phyloP scores from a whole-genome alignment of 2,329 filamentous ascomycete genomes.

The Aspergillus fischeri region DNA sequence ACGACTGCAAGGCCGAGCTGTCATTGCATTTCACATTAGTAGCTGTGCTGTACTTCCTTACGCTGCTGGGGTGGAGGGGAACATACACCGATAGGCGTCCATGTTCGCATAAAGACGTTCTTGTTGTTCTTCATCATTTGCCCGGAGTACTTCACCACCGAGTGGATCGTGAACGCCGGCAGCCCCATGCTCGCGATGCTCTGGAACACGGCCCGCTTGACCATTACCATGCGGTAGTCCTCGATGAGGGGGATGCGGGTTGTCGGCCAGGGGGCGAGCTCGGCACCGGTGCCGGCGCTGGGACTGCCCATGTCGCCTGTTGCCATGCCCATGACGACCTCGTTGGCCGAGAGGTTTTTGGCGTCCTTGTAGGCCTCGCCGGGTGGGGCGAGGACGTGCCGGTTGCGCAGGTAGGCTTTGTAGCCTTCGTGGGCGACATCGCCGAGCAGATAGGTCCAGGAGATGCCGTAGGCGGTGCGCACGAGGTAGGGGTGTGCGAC shows the following conservation, averaged over 20 bases:
- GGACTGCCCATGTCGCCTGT: slow-evolving; percentile 26
- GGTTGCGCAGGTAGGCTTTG: slow-evolving; percentile 87
- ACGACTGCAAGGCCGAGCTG: slow-evolving; percentile 67
- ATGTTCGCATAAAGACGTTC: slow-evolving; percentile 72
- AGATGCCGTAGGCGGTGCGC: slow-evolving; percentile 78
- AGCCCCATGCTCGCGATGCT: slow-evolving; percentile 87
- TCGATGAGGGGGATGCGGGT: slow-evolving; percentile 67
- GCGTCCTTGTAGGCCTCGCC: slow-evolving; percentile 46
- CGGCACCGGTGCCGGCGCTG: slow-evolving; percentile 11
- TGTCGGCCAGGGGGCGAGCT: slow-evolving; percentile 36
- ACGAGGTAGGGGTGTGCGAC: slow-evolving; percentile 83
- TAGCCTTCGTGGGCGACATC: slow-evolving; percentile 93
- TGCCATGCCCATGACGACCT: slow-evolving; percentile 33
- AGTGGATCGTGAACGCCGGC: slow-evolving; percentile 90
- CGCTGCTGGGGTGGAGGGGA: not conserved
- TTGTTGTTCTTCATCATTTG: slow-evolving; percentile 77
- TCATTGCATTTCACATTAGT: slow-evolving; percentile 11
- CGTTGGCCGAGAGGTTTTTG: slow-evolving; percentile 26
- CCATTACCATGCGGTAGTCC: slow-evolving; percentile 88
- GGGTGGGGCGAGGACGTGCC: slow-evolving; percentile 66
- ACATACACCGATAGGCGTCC: slow-evolving; percentile 85
- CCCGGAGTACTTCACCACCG: slow-evolving; percentile 84
- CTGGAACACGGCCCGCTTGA: slow-evolving; percentile 86
- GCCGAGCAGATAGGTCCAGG: slow-evolving; percentile 86
- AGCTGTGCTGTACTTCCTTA: not conserved